A percentile compares a stretch with the other conserved stretches of the same genome.
phyloP scores from a whole-genome alignment of 2,329 filamentous ascomycete genomes.

The Pseudocercospora vitis region DNA sequence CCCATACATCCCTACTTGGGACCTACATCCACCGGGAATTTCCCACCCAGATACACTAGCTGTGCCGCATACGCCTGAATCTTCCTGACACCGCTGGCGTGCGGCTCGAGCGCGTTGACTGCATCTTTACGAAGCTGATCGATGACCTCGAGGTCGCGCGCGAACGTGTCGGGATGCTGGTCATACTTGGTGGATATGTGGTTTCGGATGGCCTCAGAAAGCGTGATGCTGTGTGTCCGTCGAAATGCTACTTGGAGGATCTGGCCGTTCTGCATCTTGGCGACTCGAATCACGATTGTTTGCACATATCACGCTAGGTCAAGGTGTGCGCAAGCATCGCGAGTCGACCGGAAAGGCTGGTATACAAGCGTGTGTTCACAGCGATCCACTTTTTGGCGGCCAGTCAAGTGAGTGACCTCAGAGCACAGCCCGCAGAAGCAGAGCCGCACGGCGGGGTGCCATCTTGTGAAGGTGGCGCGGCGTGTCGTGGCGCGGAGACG shows the following conservation, averaged over 20 bases:
- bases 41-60: constrained; percentile 87
- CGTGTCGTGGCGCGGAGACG: not conserved
- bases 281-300: not conserved
- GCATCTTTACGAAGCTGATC: constrained; percentile 81
- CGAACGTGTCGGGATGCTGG: constrained; percentile 96
- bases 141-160: constrained; percentile 81
- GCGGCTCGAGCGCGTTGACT: constrained; percentile 84
- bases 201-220: constrained; percentile 80
- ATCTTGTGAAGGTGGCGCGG: not conserved
- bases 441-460: not conserved
- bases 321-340: not conserved
- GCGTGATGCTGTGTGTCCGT: constrained; percentile 73
- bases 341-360: not conserved
- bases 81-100: constrained; percentile 80
- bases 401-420: constrained; percentile 3
- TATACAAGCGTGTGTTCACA: not conserved
- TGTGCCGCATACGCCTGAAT: constrained; percentile 91
- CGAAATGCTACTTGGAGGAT: constrained; percentile 84
- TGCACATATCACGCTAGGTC: not conserved
- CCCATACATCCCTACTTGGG: constrained; percentile 3
- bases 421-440: not conserved
- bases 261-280: constrained; percentile 45
- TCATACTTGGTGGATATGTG: constrained; percentile 99
- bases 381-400: not conserved
- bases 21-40: constrained; percentile 89